A percentile compares a stretch with the other conserved stretches of the same genome.
Evolutionary conservation across 805 yeast species (phyloP).

Genomic region (Ogataea allantospora): DNA sequence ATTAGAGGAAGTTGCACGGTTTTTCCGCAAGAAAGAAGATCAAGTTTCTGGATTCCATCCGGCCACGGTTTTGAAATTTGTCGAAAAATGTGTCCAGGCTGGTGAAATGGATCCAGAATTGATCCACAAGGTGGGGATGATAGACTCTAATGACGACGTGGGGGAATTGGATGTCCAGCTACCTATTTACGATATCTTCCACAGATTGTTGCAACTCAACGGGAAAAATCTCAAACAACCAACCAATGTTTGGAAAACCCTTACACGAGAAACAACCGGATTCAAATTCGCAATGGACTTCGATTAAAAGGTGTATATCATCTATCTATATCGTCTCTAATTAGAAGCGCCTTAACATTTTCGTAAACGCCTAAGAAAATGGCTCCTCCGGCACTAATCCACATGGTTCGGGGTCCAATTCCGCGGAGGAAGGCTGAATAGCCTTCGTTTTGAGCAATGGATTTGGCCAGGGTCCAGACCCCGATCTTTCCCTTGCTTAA

Average conservation of each 20-base stretch:
- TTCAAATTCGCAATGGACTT: conserved; percentile 31
- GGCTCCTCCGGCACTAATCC: conserved; percentile 99
- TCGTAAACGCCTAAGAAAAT: conserved; percentile 95
- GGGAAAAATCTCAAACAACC: conserved; percentile 3
- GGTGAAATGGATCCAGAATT: conserved; percentile 24
- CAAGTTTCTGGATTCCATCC: conserved; percentile 83
- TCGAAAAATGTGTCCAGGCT: conserved; percentile 35
- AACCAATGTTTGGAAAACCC: conserved; percentile 47
- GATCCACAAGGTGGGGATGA: conserved; percentile 14
- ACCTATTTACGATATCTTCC: conserved; percentile 64
- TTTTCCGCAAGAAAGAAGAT: conserved; percentile 60
- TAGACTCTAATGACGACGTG: conserved; percentile 54
- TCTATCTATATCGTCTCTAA: conserved; percentile 1
- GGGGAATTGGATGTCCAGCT: conserved; percentile 50
- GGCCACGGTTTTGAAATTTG: conserved; percentile 42
- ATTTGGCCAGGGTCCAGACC: conserved; percentile 45
- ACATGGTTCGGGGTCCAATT: conserved; percentile 91
- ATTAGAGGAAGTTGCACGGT: conserved; percentile 59
- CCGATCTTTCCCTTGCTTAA: conserved; percentile 52
- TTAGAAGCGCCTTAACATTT: conserved; percentile 42
- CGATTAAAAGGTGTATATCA: conserved; percentile 2
- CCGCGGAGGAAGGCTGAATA: conserved; percentile 71
- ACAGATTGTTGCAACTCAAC: conserved; percentile 35
- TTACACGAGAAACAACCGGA: conserved; percentile 22
- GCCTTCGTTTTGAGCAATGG: conserved; percentile 72